Base-by-base conservation (phyloP, 108 stramenopile species). In the Skeletonema menzelii region DNA sequence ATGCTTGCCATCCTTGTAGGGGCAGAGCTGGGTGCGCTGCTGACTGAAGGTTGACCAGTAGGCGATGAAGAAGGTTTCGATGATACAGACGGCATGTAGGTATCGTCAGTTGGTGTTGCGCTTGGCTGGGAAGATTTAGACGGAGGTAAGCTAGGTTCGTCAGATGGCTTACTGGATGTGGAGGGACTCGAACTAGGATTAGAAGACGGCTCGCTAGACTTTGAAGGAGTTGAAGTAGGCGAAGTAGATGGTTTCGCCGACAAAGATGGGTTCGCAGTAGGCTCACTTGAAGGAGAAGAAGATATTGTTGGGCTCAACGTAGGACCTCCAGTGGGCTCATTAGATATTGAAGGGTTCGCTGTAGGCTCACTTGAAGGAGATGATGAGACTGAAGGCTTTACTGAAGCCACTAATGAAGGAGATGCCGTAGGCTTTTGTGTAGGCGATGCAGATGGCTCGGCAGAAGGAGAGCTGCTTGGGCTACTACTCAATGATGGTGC, bases 51-150 rank as follows among this genome's bases (percentile, higher is more conserved):
- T 11, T 12, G 7, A 7, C 56, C 77, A 13, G 77, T 78, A 12
- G 77, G 77, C 11, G 70, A 44, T 10, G 56, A 65, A 32, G 77
- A 78, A 5, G 77, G 77, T 7, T 27, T 17, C 35, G 40, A 49
- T 31, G 69, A 70, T n/a, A 70, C 32, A 19, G 59, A 60, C 11
- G 59, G 59, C 15, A n/a, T 42, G 3, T 5, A 4, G 5, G 40
- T 42, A 17, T 8, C 20, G 11, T 60, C 59, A 26, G 59, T 31
- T 0, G 59, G 59, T 10, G 34, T 34, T 17, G 34, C 31, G 8
- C 32, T 22, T 20, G 59, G 59, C 2, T 34, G 32, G 31, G 27
- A 10, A 37, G 35, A 37, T 10, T 12, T 37, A 37, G 35, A 37
- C 35, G 35, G 35, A 37, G 35, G 11, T 37, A 10, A 37, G 35